Conservation (phyloP, 768 basidiomycete species). For the Arthromyces matolae region DNA sequence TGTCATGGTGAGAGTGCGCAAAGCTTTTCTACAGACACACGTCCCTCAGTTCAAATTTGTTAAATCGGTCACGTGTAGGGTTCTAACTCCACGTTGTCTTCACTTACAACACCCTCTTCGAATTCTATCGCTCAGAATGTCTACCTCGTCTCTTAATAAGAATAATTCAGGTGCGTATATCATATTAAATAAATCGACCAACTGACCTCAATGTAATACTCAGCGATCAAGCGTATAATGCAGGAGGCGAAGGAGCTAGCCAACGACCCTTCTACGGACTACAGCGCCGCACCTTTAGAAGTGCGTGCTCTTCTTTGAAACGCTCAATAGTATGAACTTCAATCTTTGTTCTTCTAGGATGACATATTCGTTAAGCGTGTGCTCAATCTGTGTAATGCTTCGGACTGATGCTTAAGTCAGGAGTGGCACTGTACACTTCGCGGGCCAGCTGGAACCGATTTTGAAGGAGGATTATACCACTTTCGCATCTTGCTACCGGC, state of each 20-base stretch:
- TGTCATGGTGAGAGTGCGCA: constrained; percentile 25
- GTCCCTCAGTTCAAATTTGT: constrained; percentile 14
- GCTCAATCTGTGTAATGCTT: constrained; percentile 9
- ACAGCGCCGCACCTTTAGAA: constrained; percentile 83
- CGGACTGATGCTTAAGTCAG: constrained; percentile 27
- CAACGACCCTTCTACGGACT: constrained; percentile 82
- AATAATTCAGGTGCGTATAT: constrained; percentile 74
- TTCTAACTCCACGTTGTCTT: constrained; percentile 14
- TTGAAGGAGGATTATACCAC: constrained; percentile 94
- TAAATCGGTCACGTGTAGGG: constrained; percentile 13
- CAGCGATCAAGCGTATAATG: constrained; percentile 95
- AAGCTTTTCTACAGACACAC: constrained; percentile 7
- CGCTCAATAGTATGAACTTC: constrained; percentile 5
- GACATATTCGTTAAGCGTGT: constrained; percentile 75
- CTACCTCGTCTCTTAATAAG: constrained; percentile 62
- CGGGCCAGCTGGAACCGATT: constrained; percentile 85
- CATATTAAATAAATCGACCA: background rate
- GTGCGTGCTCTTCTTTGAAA: constrained; percentile 23
- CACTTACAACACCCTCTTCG: constrained; percentile 41
- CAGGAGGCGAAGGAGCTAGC: constrained; percentile 91
- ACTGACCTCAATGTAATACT: background rate
- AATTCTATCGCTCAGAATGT: constrained; percentile 17
- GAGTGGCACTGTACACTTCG: constrained; percentile 98
- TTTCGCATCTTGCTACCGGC: constrained; percentile 87
- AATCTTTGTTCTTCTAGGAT: constrained; percentile 43